These are phyloP conservation scores for barrel medic (Medicago truncatula) DNA, from an alignment of 306 rosid genomes.

Conservation along the genomic window MtrunA17r5.0-ANR NC_053049.1:3698501-3699000, in stretches of 20 bases:
- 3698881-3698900: too few species aligned
- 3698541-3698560: not conserved
- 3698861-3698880: too few species aligned
- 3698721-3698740: slow-evolving; percentile 51
- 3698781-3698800: slow-evolving; percentile 18
- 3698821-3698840: not conserved
- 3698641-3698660: slow-evolving; percentile 46
- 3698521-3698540: slow-evolving; percentile 45
- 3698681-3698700: slow-evolving; percentile 44
- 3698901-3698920: too few species aligned
- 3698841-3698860: too few species aligned
- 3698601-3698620: slow-evolving; percentile 41
- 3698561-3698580: not conserved
- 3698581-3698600: slow-evolving; percentile 51
- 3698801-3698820: not conserved
- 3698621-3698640: slow-evolving; percentile 72
- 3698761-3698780: slow-evolving; percentile 35
- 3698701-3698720: slow-evolving; percentile 32
- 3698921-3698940: too few species aligned
- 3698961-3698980: too few species aligned
- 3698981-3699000: too few species aligned
- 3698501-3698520: slow-evolving; percentile 35
- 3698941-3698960: too few species aligned
- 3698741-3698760: slow-evolving; percentile 34
- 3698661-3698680: slow-evolving; percentile 38